Evolutionary conservation across 2,329 filamentous ascomycete genomes (phyloP).

Genomic region (Ascochyta fabae): DNA sequence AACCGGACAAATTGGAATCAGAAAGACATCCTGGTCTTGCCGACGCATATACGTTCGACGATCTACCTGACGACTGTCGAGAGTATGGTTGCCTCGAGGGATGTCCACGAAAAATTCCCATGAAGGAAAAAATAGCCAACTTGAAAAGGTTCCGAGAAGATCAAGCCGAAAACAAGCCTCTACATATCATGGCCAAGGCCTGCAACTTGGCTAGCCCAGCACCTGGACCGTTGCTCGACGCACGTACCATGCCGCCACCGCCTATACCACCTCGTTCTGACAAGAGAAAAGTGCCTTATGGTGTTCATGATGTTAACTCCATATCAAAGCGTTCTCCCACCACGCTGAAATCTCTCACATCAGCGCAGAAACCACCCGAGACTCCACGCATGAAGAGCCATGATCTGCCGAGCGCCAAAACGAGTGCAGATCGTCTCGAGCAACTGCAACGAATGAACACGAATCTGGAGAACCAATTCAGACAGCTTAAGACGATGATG

Average conservation of each 20-base stretch:
- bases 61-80: background rate
- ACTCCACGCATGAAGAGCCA: background rate
- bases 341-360: background rate
- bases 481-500: background rate
- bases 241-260: background rate
- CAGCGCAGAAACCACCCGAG: background rate
- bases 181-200: background rate
- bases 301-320: background rate
- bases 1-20: background rate
- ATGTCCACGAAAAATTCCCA: constrained; percentile 1
- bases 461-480: background rate
- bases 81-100: background rate
- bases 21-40: background rate
- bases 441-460: background rate
- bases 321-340: background rate
- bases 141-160: background rate
- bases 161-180: background rate
- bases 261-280: background rate
- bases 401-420: background rate
- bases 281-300: background rate
- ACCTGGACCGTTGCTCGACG: background rate
- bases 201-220: too few species aligned
- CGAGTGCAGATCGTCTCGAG: background rate
- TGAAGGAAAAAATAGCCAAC: background rate
- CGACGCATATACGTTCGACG: background rate